Percentiles rank a stretch among this genome's conserved stretches.
Conservation (phyloP, 768 basidiomycete species). For the Amanita rimosa region DNA sequence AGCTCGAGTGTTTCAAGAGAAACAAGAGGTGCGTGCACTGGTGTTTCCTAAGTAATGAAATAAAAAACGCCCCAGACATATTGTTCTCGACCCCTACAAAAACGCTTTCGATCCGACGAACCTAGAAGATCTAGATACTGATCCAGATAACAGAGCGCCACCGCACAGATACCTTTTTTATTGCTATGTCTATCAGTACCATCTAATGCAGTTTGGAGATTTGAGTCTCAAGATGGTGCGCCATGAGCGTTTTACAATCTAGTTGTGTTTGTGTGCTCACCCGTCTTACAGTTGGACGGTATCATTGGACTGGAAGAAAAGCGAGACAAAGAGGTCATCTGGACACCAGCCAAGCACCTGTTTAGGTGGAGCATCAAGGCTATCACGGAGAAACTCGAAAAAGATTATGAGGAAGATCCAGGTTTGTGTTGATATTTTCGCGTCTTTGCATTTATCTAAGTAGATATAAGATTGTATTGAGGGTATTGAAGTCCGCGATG, state of each 20-base stretch:
- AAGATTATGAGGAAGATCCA: constrained; percentile 64
- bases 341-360: constrained; percentile 41
- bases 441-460: no score
- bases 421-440: constrained; percentile 21
- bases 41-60: no score
- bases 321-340: constrained; percentile 20
- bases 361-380: constrained; percentile 26
- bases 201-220: constrained; percentile 27
- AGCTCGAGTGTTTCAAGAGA: constrained; percentile 34
- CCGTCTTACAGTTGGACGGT: constrained; percentile 41
- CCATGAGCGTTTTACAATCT: not conserved
- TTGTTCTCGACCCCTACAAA: constrained; percentile 53
- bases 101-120: constrained; percentile 26
- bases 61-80: constrained; percentile 18
- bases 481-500: constrained; percentile 41
- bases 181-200: constrained; percentile 64
- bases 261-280: not conserved
- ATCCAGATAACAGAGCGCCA: constrained; percentile 26
- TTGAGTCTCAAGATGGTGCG: constrained; percentile 31
- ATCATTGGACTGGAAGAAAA: constrained; percentile 42
- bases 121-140: constrained; percentile 8
- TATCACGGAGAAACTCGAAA: constrained; percentile 28
- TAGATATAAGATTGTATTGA: constrained; percentile 36
- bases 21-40: constrained; percentile 44
- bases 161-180: constrained; percentile 65